phyloP scores from a whole-genome alignment of 495 filamentous ascomycete genomes.

The Aspergillus mulundensis region DNA sequence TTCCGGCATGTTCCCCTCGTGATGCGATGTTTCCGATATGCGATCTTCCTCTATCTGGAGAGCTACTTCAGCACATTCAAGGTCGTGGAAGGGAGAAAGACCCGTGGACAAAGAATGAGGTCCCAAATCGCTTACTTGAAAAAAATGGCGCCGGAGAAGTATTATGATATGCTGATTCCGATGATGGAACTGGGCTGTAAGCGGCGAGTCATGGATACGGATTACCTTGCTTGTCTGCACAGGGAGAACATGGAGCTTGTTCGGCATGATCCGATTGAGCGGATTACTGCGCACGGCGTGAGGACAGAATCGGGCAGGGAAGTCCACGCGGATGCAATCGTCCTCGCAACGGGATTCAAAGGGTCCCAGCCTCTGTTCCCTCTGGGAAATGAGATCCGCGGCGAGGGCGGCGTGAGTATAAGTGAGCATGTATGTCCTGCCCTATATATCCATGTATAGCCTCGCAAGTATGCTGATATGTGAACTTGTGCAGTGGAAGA shows the following conservation, averaged over 20 bases:
- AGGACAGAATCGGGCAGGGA: constrained; percentile 20
- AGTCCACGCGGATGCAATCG: constrained; percentile 45
- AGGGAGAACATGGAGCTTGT: constrained; percentile 45
- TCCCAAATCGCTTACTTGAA: constrained; percentile 39
- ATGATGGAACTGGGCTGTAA: constrained; percentile 55
- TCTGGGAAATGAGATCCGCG: constrained; percentile 23
- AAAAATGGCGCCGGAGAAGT: constrained; percentile 45
- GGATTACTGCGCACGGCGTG: constrained; percentile 15
- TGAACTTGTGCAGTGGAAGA: constrained; percentile 23
- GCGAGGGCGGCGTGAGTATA: constrained; percentile 42
- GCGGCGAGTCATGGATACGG: constrained; percentile 43
- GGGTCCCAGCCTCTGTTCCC: constrained; percentile 16
- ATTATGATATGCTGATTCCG: constrained; percentile 51
- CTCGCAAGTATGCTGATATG: not conserved
- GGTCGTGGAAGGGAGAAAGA: constrained; percentile 21
- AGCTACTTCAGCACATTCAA: constrained; percentile 36
- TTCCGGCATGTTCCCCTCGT: constrained; percentile 25
- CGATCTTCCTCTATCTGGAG: constrained; percentile 27
- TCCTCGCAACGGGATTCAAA: constrained; percentile 42
- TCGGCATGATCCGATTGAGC: constrained; percentile 36
- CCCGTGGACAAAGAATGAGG: constrained; percentile 29
- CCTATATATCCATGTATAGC: not conserved
- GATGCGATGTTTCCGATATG: constrained; percentile 21
- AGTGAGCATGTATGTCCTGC: constrained; percentile 27
- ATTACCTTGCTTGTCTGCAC: constrained; percentile 45